phyloP scores from a whole-genome alignment of 805 yeast species.

The Tanozyma kutaoensis region DNA sequence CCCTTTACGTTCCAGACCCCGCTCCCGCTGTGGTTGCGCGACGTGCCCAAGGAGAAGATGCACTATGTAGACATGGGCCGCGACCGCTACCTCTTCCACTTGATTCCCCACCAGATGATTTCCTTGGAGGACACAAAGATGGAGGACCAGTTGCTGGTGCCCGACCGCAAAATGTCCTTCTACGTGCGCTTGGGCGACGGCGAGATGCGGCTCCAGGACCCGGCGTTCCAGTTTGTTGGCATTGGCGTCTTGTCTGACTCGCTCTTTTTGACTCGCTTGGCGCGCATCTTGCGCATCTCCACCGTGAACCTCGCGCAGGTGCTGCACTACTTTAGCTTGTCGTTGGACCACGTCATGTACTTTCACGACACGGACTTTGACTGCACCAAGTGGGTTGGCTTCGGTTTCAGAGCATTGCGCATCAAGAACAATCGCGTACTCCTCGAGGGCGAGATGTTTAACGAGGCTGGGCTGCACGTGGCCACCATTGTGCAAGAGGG shows the following conservation, averaged over 20 bases:
- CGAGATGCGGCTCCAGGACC: conserved; percentile 6
- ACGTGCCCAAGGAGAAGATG: conserved; percentile 6
- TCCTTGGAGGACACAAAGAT: conserved; percentile 12
- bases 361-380: conserved; percentile 45
- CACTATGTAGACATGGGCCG: conserved; percentile 2
- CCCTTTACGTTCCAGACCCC: conserved; percentile 24
- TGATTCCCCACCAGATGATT: conserved; percentile 20
- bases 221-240: conserved; percentile 33
- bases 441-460: conserved; percentile 45
- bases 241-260: conserved; percentile 49
- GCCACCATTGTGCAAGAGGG: conserved; percentile 63
- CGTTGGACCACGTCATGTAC: conserved; percentile 55
- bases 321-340: conserved; percentile 34
- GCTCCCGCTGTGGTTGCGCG: conserved; percentile 15
- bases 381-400: conserved; percentile 35
- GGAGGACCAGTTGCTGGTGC: conserved; percentile 10
- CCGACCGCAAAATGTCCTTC: conserved; percentile 14
- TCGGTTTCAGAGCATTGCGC: conserved; percentile 33
- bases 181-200: conserved; percentile 13
- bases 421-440: conserved; percentile 41
- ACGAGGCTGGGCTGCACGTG: conserved; percentile 33
- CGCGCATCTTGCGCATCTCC: conserved; percentile 33
- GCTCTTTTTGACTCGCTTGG: conserved; percentile 36
- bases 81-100: conserved; percentile 8
- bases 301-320: conserved; percentile 10